Base-by-base conservation (phyloP, 2,329 filamentous ascomycete genomes). In the Fusarium miscanthi region DNA sequence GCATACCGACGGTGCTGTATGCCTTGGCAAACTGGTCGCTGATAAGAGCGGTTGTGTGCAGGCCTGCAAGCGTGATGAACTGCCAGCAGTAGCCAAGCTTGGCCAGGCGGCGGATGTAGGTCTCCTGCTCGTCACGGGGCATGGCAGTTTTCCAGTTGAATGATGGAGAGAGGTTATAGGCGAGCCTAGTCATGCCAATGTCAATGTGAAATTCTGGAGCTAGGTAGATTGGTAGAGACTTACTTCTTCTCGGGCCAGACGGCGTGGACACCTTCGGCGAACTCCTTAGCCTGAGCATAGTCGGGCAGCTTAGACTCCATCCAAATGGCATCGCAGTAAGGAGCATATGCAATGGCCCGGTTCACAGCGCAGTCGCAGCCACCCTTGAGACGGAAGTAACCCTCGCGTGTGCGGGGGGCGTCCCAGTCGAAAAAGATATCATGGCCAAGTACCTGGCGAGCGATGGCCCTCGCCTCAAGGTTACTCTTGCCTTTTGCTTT, bases 131-230 rank as follows among this genome's bases (percentile, higher is more conserved):
- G 59, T 89, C 87, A 74, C 93, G 90, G 48, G 94, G 88, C 95
- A 98, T 98, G 78, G 95, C 96, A 65, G 94, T 89, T 87, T 98
- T 98, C 96, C 96, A 99, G 90, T 99, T 99, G 92, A 99, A 99
- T 7, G 94, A 97, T 35, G 96, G 96, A 0, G 94, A 98, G 73
- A 99, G 92, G 87, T 99, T 99, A 87, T 99, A 99, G 9, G 96
- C 93, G 67, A 99, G 92, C 82, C 93, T 96, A 75, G 27, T 42
- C 8, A 10, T 13, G 14, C 31, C 66, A 61, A 37, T 52, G 67
- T 77, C 69, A 78, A 71, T 35, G 21, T 66, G 51, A 72, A 25
- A n/a, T 21, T 33, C 43, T 61, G 35, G 60, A 38, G 45, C 27
- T 41, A 41, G 31, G 33, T 27, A 42, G 49, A 56, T 31, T 38